Percentiles rank a stretch among this genome's conserved stretches.
Evolutionary conservation across 2,329 filamentous ascomycete genomes (phyloP).

Genomic region (Aquanectria penicillioides): DNA sequence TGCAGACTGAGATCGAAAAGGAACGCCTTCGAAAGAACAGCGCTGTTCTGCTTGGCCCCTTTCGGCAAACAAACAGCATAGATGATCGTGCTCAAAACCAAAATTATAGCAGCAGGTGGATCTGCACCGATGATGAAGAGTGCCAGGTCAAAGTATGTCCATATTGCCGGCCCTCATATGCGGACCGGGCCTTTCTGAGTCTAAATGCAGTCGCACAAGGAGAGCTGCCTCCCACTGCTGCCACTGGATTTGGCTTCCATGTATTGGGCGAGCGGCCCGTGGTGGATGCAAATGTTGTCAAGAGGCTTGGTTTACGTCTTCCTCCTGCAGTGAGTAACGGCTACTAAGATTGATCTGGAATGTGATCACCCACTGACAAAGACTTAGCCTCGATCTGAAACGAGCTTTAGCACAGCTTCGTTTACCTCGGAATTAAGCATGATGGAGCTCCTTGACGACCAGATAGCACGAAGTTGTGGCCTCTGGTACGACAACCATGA

Average conservation of each 20-base stretch:
- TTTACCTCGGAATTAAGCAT: conserved; percentile 30
- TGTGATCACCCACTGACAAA: neutral
- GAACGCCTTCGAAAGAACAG: conserved; percentile 40
- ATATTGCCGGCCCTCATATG: conserved; percentile 55
- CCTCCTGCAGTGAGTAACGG: conserved; percentile 47
- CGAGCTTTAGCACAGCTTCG: conserved; percentile 18
- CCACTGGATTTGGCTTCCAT: conserved; percentile 64
- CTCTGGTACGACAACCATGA: conserved; percentile 15
- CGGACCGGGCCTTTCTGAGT: conserved; percentile 59
- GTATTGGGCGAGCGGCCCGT: conserved; percentile 55
- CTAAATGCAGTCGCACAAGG: conserved; percentile 60
- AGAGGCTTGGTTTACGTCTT: conserved; percentile 52
- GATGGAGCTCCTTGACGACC: conserved; percentile 42
- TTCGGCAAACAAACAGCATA: conserved; percentile 28
- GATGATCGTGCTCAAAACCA: conserved; percentile 24
- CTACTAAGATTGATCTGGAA: too few relatives aligned
- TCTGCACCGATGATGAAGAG: conserved; percentile 50
- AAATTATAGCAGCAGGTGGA: conserved; percentile 50
- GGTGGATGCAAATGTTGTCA: conserved; percentile 50
- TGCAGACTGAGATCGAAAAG: conserved; percentile 43
- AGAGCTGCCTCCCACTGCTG: conserved; percentile 60
- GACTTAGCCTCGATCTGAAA: conserved; percentile 14
- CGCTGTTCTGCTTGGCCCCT: conserved; percentile 31
- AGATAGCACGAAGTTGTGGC: conserved; percentile 34
- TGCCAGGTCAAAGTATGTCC: conserved; percentile 64